phyloP scores from a whole-genome alignment of 805 yeast species.

The Teunomyces gatunensis region DNA sequence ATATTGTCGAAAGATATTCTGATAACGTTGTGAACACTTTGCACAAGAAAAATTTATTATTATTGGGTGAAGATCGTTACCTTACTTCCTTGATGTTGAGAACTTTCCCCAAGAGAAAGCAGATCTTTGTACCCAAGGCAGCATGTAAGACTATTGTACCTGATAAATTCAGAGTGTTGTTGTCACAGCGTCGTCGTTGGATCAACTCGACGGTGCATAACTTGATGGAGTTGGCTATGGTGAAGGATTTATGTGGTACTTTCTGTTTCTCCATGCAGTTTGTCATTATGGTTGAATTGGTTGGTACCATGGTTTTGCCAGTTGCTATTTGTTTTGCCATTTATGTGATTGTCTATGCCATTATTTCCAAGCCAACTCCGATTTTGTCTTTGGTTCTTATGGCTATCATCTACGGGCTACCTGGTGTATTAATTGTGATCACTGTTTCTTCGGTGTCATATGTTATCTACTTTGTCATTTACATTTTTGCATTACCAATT shows the following conservation, averaged over 20 bases:
- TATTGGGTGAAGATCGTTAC: constrained; percentile 89
- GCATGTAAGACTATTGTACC: constrained; percentile 94
- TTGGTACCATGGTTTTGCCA: constrained; percentile 87
- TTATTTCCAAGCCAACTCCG: constrained; percentile 74
- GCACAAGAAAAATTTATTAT: constrained; percentile 79
- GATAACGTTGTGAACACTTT: constrained; percentile 82
- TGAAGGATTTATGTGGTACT: constrained; percentile 88
- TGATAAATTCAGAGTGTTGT: constrained; percentile 67
- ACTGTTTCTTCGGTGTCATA: constrained; percentile 76
- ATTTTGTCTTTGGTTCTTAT: constrained; percentile 70
- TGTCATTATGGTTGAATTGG: constrained; percentile 75
- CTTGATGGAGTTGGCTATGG: constrained; percentile 79
- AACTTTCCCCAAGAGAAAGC: constrained; percentile 87
- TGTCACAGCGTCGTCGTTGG: constrained; percentile 96
- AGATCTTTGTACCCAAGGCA: constrained; percentile 83
- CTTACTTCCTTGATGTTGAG: constrained; percentile 80
- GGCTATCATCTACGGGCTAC: constrained; percentile 79
- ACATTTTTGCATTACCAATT: constrained; percentile 79
- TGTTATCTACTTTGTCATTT: constrained; percentile 74
- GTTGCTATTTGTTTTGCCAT: constrained; percentile 82
- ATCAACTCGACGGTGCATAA: constrained; percentile 93
- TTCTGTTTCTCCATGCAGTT: constrained; percentile 96
- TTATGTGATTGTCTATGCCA: constrained; percentile 72
- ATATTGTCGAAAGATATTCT: constrained; percentile 86
- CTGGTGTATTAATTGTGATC: constrained; percentile 75